Evolutionary conservation across 495 filamentous ascomycete genomes (phyloP).

Genomic region (Lasiosphaeria miniovina): DNA sequence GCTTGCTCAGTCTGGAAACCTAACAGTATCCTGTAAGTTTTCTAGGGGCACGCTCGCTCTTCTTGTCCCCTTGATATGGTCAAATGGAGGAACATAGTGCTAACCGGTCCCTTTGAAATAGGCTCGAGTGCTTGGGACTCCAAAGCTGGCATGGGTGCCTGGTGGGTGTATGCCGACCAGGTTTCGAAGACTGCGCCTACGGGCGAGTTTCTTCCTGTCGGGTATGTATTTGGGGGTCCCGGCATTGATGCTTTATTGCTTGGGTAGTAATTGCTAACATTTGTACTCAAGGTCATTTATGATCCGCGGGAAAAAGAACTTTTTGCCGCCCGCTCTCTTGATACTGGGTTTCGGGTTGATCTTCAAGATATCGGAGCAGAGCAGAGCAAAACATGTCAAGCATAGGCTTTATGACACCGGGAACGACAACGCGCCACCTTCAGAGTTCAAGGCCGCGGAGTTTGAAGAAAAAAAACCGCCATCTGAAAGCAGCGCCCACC

Average conservation of each 20-base stretch:
- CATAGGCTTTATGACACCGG: slow-evolving; percentile 58
- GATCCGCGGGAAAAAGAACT: slow-evolving; percentile 82
- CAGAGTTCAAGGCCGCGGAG: slow-evolving; percentile 4
- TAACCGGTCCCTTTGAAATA: background rate
- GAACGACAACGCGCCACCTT: slow-evolving; percentile 10
- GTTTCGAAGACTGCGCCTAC: slow-evolving; percentile 75
- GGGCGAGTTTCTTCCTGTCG: slow-evolving; percentile 76
- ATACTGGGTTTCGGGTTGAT: slow-evolving; percentile 82
- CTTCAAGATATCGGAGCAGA: slow-evolving; percentile 87
- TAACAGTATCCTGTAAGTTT: slow-evolving; percentile 65
- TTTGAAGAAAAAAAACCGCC: slow-evolving; percentile 8
- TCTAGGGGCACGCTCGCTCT: too few relatives aligned
- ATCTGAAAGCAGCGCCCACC: slow-evolving; percentile 32
- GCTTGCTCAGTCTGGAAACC: slow-evolving; percentile 79
- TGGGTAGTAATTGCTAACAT: background rate
- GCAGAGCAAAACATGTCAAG: slow-evolving; percentile 73
- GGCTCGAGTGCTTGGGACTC: slow-evolving; percentile 86
- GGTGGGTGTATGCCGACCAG: slow-evolving; percentile 86
- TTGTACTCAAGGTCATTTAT: slow-evolving; percentile 53
- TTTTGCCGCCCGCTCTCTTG: slow-evolving; percentile 82
- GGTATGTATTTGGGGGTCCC: slow-evolving; percentile 28
- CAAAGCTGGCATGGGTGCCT: slow-evolving; percentile 91
- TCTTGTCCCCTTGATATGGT: background rate
- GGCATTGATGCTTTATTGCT: background rate
- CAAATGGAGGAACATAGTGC: background rate